phyloP scores from a whole-genome alignment of 352 stramenopile species.

The Phytophthora palmivora region DNA sequence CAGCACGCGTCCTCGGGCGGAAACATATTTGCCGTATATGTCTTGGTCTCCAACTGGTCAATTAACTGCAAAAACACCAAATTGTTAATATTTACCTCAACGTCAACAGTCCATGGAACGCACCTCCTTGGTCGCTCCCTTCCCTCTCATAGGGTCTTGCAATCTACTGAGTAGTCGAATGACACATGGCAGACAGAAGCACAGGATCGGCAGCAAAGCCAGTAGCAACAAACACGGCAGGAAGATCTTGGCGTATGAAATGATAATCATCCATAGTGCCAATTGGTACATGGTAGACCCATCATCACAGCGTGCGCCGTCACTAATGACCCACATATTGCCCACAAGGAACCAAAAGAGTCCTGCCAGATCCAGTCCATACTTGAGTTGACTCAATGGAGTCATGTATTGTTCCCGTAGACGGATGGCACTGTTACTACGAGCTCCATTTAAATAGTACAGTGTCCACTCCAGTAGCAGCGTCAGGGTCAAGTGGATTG shows the following conservation, averaged over 20 bases:
- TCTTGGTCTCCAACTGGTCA: constrained; percentile 66
- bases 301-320: constrained; percentile 81
- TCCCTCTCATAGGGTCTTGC: constrained; percentile 88
- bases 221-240: constrained; percentile 92
- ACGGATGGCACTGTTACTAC: constrained; percentile 62
- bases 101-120: not conserved
- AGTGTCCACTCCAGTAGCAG: constrained; percentile 79
- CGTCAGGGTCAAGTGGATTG: constrained; percentile 69
- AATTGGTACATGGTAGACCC: constrained; percentile 83
- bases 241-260: constrained; percentile 94
- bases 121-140: constrained; percentile 86
- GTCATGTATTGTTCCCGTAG: constrained; percentile 76
- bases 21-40: constrained; percentile 71
- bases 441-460: constrained; percentile 72
- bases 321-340: constrained; percentile 91
- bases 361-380: constrained; percentile 74
- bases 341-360: constrained; percentile 90
- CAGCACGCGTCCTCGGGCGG: constrained; percentile 87
- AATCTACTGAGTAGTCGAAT: constrained; percentile 92
- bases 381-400: constrained; percentile 81
- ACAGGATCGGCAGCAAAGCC: constrained; percentile 91
- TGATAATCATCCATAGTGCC: constrained; percentile 92
- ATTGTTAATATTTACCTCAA: constrained; percentile 1
- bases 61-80: constrained; percentile 54
- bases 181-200: constrained; percentile 94